These are phyloP conservation scores for Cutaneotrichosporon curvatum DNA, from an alignment of 1,284 basidiomycete species.

Conservation along the genomic window DNA sequence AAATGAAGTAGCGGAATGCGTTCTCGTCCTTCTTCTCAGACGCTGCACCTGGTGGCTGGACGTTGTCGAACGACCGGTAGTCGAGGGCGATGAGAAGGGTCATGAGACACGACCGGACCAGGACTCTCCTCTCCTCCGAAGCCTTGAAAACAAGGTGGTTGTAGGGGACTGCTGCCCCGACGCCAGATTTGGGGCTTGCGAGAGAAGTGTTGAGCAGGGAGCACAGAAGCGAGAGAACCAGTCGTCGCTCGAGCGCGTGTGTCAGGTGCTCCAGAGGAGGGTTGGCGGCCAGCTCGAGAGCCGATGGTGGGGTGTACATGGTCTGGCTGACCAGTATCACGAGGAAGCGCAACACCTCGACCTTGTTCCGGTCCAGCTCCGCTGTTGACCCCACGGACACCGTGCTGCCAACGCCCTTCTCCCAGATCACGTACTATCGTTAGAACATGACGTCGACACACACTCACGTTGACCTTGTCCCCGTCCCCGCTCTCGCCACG, in stretches of 20 bases:
- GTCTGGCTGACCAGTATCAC: conserved; percentile 78
- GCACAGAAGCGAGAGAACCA: conserved; percentile 79
- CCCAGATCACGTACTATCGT: conserved; percentile 57
- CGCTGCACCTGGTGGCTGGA: conserved; percentile 7
- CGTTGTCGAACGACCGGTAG: conserved; percentile 56
- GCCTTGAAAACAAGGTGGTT: conserved; percentile 84
- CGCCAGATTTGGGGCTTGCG: conserved; percentile 53
- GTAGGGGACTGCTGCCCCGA: conserved; percentile 58
- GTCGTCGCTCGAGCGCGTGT: conserved; percentile 66
- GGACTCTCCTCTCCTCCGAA: conserved; percentile 60
- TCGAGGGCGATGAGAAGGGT: conserved; percentile 69
- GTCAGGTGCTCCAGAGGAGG: conserved; percentile 68
- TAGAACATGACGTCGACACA: neutral
- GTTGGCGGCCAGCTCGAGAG: conserved; percentile 63
- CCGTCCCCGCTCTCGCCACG: conserved; percentile 57
- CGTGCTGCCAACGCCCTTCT: conserved; percentile 80
- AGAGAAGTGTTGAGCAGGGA: conserved; percentile 83
- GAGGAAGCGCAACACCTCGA: conserved; percentile 75
- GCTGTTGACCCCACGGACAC: conserved; percentile 61
- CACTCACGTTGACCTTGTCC: conserved; percentile 65
- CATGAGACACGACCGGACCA: conserved; percentile 67
- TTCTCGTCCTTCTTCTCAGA: conserved; percentile 57
- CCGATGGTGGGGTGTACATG: conserved; percentile 68
- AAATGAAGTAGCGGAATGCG: conserved; percentile 79
- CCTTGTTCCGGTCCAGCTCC: conserved; percentile 69